phyloP scores from a whole-genome alignment of 1,139 yeast genomes.

The Debaryomyces udenii region DNA sequence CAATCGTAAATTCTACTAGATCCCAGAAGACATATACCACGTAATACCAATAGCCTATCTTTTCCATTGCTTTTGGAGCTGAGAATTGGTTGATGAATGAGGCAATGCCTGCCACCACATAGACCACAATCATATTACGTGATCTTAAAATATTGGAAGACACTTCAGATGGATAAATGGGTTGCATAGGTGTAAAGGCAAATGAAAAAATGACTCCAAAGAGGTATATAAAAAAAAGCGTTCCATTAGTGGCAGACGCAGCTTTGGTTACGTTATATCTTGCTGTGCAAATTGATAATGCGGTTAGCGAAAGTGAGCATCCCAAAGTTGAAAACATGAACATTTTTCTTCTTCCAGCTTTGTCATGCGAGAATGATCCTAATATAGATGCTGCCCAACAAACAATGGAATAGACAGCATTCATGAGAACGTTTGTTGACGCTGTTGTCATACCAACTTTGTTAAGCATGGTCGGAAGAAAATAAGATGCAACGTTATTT shows the following conservation, averaged over 20 bases:
- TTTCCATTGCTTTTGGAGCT: constrained; percentile 26
- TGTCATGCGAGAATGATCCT: constrained; percentile 21
- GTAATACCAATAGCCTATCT: constrained; percentile 23
- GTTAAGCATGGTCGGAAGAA: constrained; percentile 22
- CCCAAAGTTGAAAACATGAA: constrained; percentile 23
- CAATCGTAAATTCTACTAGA: constrained; percentile 19
- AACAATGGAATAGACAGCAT: constrained; percentile 21
- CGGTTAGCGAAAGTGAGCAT: constrained; percentile 18
- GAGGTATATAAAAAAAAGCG: constrained; percentile 23
- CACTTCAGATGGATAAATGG: constrained; percentile 25
- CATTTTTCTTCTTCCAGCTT: constrained; percentile 23
- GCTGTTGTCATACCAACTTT: constrained; percentile 22
- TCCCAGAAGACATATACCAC: constrained; percentile 25
- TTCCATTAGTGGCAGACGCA: constrained; percentile 17
- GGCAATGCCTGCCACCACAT: constrained; percentile 20
- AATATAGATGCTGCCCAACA: constrained; percentile 19
- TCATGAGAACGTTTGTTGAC: constrained; percentile 21
- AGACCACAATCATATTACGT: constrained; percentile 19
- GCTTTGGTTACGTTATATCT: constrained; percentile 16
- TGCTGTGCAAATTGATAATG: constrained; percentile 20
- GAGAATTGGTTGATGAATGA: constrained; percentile 23
- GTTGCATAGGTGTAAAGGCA: constrained; percentile 25
- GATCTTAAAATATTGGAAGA: constrained; percentile 21
- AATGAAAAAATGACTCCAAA: constrained; percentile 25
- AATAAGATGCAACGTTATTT: constrained; percentile 24